Evolutionary conservation across 176 grass and related monocot species (phyloP), one percentile per base, ranked within the genome.

Genomic region (Paspalum vaginatum): DNA sequence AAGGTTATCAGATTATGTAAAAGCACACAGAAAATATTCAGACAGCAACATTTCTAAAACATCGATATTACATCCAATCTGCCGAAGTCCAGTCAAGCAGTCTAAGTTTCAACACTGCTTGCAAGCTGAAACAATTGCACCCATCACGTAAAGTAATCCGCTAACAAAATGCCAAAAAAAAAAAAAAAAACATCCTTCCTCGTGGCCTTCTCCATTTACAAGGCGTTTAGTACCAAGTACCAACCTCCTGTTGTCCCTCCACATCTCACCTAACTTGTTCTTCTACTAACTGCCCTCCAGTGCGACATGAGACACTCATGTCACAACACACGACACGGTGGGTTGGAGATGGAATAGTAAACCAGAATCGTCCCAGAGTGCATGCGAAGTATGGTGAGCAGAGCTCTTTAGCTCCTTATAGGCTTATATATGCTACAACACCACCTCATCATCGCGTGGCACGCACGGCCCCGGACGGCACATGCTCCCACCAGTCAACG

Each of bases 231-330:
- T 52, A 74, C 71, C 27, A 62, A 61, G 43, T 52, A 74, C 71
- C 27, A 62, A 76, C 76, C 18, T 75, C 69, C 10, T 8, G 14
- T 27, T 55, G 81, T 63, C 70, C 68, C 68, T 56, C 15, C 38
- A 80, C 81, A 71, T 65, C 62, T 49, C 72, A 85, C 71, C 82
- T 5, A 85, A 85, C 62, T 41, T 13, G 42, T 46, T 72, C 20
- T 24, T 54, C 61, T 63, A 55, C n/a, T 62, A 79, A 55, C 17
- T 44, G 21, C 48, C 42, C 50, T 64, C 9, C 25, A 27, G 66
- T 9, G 53, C 16, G 3, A 8, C 81, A 80, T 41, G 64, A 57
- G 14, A 57, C 62, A 40, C 24, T 56, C 39, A 70, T 57, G 64
- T 39, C 24, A 12, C 7, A 58, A 64, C 20, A 14, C 12, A 5